Evolutionary conservation across 2,329 filamentous ascomycete species (phyloP).

Genomic region (Aspergillus neotritici): DNA sequence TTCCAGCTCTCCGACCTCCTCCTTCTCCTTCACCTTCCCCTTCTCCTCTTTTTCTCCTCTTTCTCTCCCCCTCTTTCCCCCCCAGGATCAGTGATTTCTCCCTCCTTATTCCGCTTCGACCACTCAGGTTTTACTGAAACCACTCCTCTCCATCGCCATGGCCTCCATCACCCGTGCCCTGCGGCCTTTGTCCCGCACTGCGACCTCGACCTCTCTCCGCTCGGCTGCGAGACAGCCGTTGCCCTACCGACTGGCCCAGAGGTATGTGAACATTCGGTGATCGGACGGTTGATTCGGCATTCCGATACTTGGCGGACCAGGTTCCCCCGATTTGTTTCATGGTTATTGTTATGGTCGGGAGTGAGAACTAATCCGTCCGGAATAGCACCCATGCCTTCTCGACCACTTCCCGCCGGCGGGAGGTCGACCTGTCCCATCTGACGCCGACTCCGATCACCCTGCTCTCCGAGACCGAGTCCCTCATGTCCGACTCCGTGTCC

Average conservation of each 20-base stretch:
- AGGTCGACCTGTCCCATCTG: constrained; percentile 65
- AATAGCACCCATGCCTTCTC: constrained; percentile 53
- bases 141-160: constrained; percentile 31
- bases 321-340: too few species aligned
- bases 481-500: constrained; percentile 83
- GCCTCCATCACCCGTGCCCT: constrained; percentile 45
- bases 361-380: neutral
- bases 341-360: too few species aligned
- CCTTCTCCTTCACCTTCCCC: neutral
- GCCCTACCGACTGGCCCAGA: constrained; percentile 36
- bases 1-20: neutral
- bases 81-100: neutral
- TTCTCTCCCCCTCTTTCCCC: neutral
- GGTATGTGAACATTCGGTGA: constrained; percentile 25
- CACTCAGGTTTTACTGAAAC: too few species aligned
- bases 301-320: too few species aligned
- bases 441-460: constrained; percentile 90
- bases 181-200: constrained; percentile 41
- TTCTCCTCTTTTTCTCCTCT: neutral
- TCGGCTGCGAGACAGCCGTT: constrained; percentile 35
- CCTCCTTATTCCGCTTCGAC: neutral
- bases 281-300: too few species aligned
- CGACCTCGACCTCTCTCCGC: constrained; percentile 33
- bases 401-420: constrained; percentile 52
- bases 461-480: constrained; percentile 78